Evolutionary conservation across 495 filamentous ascomycete genomes (phyloP).

Genomic region (Bacidia gigantensis): DNA sequence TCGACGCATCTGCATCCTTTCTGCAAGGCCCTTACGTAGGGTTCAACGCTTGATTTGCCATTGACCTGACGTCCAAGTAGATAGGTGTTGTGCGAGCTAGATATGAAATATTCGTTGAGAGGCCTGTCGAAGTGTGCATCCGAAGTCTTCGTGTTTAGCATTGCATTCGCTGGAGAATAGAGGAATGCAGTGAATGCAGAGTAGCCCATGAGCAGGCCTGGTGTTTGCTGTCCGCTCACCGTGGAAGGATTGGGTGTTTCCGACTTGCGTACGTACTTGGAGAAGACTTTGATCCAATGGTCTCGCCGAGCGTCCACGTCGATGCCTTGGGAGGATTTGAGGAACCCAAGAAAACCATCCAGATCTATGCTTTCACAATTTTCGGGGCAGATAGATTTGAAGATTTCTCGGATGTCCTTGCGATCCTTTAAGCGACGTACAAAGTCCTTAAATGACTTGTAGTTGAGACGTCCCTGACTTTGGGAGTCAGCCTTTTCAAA

Average conservation of each 20-base stretch:
- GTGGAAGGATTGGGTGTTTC: slow-evolving; percentile 36
- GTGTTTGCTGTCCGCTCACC: slow-evolving; percentile 25
- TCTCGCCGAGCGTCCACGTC: slow-evolving; percentile 50
- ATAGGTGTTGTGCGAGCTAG: slow-evolving; percentile 97
- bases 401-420: slow-evolving; percentile 63
- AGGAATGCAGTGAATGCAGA: slow-evolving; percentile 64
- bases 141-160: slow-evolving; percentile 41
- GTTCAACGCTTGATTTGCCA: slow-evolving; percentile 81
- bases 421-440: slow-evolving; percentile 68
- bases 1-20: slow-evolving; percentile 89
- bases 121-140: slow-evolving; percentile 59
- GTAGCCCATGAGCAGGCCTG: slow-evolving; percentile 50
- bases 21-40: slow-evolving; percentile 81
- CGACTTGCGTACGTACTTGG: slow-evolving; percentile 53
- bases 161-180: slow-evolving; percentile 53
- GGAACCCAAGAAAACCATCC: slow-evolving; percentile 61
- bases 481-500: slow-evolving; percentile 61
- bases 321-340: slow-evolving; percentile 60
- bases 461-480: slow-evolving; percentile 49
- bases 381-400: slow-evolving; percentile 35
- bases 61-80: slow-evolving; percentile 80
- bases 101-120: slow-evolving; percentile 95
- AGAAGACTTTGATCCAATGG: slow-evolving; percentile 63
- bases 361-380: slow-evolving; percentile 47
- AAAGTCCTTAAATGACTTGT: slow-evolving; percentile 67